These are phyloP conservation scores for Trametes sp. DNA, from an alignment of 1,284 basidiomycete species.

Conservation along the genomic window DNA sequence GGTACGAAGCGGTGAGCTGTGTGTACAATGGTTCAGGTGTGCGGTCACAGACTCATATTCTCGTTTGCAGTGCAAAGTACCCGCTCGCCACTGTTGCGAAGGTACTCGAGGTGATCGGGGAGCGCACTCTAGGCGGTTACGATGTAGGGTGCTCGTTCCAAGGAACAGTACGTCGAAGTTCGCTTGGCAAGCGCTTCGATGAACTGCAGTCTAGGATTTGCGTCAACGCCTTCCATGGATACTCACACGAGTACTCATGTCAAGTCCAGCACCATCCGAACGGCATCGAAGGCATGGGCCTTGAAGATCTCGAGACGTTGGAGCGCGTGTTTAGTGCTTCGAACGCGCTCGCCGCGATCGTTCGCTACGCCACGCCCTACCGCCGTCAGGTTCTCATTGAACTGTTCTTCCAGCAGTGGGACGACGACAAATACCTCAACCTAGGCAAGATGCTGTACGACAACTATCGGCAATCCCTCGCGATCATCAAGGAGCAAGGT, in stretches of 20 bases:
- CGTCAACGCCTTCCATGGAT: constrained; percentile 43
- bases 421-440: constrained; percentile 40
- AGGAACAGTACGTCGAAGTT: constrained; percentile 37
- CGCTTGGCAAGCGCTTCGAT: constrained; percentile 34
- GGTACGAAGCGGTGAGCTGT: constrained; percentile 45
- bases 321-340: constrained; percentile 42
- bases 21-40: constrained; percentile 1
- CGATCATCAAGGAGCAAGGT: neutral
- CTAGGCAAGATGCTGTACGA: constrained; percentile 17
- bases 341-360: constrained; percentile 38
- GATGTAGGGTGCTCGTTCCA: constrained; percentile 46
- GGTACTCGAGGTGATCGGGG: constrained; percentile 33
- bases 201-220: constrained; percentile 22
- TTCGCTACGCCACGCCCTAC: constrained; percentile 39
- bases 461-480: neutral
- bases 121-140: constrained; percentile 28
- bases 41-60: constrained; percentile 19
- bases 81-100: constrained; percentile 39
- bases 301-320: constrained; percentile 43
- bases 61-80: constrained; percentile 49
- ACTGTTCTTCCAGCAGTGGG: constrained; percentile 38
- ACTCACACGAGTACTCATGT: constrained; percentile 40
- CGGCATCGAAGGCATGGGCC: constrained; percentile 35
- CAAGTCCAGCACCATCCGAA: constrained; percentile 40
- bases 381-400: constrained; percentile 39